phyloP scores from a whole-genome alignment of 2,329 filamentous ascomycete genomes.

The Ustilaginoidea virens region DNA sequence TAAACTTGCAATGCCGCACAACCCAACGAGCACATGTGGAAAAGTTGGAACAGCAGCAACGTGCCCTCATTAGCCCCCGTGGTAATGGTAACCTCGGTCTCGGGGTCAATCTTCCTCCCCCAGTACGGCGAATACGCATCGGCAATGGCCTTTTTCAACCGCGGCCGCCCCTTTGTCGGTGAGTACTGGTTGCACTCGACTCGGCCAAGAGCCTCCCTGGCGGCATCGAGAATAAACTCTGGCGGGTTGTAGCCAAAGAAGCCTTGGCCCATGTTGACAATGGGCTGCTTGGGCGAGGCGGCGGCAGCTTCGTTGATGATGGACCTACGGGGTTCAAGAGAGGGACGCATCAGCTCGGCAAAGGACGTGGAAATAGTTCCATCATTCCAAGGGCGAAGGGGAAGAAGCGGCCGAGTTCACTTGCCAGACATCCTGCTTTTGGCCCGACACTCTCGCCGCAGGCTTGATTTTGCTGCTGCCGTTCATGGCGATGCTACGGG shows the following conservation, averaged over 20 bases:
- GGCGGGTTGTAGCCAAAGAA: slow-evolving; percentile 93
- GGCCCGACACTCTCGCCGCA: slow-evolving; percentile 31
- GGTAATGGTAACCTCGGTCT: slow-evolving; percentile 88
- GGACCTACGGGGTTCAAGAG: too few relatives aligned
- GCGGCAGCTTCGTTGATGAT: slow-evolving; percentile 52
- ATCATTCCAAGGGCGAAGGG: too few relatives aligned
- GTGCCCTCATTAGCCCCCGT: slow-evolving; percentile 69
- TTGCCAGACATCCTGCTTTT: slow-evolving; percentile 38
- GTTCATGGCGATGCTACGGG: slow-evolving; percentile 21
- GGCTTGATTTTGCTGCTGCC: slow-evolving; percentile 31
- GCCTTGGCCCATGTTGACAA: slow-evolving; percentile 50
- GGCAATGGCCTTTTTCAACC: slow-evolving; percentile 83
- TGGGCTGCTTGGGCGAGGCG: slow-evolving; percentile 45
- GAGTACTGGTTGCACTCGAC: slow-evolving; percentile 99
- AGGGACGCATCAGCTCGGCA: too few relatives aligned
- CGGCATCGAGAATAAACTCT: slow-evolving; percentile 76
- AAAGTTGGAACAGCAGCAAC: too few relatives aligned
- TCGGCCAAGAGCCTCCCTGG: slow-evolving; percentile 72
- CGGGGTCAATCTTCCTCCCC: slow-evolving; percentile 65
- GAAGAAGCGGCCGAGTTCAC: slow-evolving; percentile 6
- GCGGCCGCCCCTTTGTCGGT: slow-evolving; percentile 81
- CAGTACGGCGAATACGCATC: slow-evolving; percentile 86
- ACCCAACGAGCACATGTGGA: too few relatives aligned
- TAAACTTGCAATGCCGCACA: not conserved
- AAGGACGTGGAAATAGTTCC: too few relatives aligned